phyloP scores from a whole-genome alignment of 495 filamentous ascomycete species.

The Gamarada debralockiae region DNA sequence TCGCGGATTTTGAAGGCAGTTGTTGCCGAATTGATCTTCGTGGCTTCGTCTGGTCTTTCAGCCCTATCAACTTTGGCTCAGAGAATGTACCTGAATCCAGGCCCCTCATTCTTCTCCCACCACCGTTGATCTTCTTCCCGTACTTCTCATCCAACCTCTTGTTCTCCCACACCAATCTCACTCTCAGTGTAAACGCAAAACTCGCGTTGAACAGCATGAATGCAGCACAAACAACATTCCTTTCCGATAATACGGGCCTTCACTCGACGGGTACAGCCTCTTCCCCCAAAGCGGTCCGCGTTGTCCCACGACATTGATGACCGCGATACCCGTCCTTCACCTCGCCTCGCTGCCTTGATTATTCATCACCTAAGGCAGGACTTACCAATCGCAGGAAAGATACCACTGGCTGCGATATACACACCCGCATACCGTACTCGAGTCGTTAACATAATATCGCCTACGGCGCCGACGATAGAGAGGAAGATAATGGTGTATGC shows the following conservation, averaged over 20 bases:
- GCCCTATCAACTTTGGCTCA: too few relatives aligned
- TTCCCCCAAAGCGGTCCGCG: slow-evolving; percentile 67
- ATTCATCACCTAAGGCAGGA: slow-evolving; percentile 70
- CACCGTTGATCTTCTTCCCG: too few relatives aligned
- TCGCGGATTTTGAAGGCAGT: too few relatives aligned
- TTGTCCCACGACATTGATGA: slow-evolving; percentile 68
- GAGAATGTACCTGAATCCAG: too few relatives aligned
- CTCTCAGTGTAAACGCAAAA: slow-evolving; percentile 50
- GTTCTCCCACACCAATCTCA: slow-evolving; percentile 59
- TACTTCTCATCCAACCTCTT: slow-evolving; percentile 25
- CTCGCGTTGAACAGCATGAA: slow-evolving; percentile 66
- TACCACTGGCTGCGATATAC: slow-evolving; percentile 63
- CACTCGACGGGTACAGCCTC: slow-evolving; percentile 54
- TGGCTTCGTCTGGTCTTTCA: too few relatives aligned
- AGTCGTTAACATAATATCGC: slow-evolving; percentile 70
- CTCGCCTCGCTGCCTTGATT: slow-evolving; percentile 69
- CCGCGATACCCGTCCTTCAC: slow-evolving; percentile 63
- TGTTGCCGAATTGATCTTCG: too few relatives aligned
- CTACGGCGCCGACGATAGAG: slow-evolving; percentile 58
- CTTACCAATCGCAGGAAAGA: slow-evolving; percentile 67
- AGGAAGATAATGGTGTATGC: slow-evolving; percentile 59
- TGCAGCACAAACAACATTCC: slow-evolving; percentile 64
- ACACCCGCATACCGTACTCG: slow-evolving; percentile 64
- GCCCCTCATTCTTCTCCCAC: too few relatives aligned
- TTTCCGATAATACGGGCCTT: slow-evolving; percentile 55